Conservation (phyloP, 371 early-diverging fungal species). For the Circinella umbellata region DNA sequence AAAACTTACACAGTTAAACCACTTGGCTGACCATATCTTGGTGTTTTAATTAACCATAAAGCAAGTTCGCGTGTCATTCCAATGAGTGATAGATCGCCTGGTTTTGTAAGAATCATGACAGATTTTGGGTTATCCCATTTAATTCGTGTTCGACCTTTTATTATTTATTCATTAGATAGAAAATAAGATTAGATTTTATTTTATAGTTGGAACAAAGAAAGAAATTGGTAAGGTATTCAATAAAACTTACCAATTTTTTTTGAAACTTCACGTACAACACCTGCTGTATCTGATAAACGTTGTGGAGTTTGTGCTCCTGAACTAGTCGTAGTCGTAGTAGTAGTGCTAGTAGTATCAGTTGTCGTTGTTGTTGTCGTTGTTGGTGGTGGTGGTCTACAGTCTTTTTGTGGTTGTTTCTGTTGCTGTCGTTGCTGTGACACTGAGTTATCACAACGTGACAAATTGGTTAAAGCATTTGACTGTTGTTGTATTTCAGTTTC, state of each 20-base stretch:
- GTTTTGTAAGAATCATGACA: conserved; percentile 91
- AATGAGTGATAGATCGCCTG: conserved; percentile 79
- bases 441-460: neutral
- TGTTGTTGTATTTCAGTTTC: neutral
- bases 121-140: conserved; percentile 74
- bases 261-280: conserved; percentile 48
- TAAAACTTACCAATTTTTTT: conserved; percentile 37
- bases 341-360: neutral
- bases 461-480: neutral
- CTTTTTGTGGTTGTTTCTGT: neutral
- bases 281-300: conserved; percentile 44
- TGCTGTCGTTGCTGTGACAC: neutral
- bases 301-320: conserved; percentile 11
- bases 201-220: neutral
- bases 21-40: conserved; percentile 42
- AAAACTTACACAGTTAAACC: conserved; percentile 70
- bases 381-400: too few species aligned
- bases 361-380: neutral
- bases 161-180: too few species aligned
- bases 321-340: neutral
- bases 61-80: conserved; percentile 82
- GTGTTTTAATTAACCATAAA: conserved; percentile 71
- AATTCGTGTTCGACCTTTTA: conserved; percentile 44
- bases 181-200: neutral
- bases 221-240: too few species aligned